Evolutionary conservation across 768 basidiomycete genomes (phyloP).

Genomic region (Dacryopinax primogenitus): DNA sequence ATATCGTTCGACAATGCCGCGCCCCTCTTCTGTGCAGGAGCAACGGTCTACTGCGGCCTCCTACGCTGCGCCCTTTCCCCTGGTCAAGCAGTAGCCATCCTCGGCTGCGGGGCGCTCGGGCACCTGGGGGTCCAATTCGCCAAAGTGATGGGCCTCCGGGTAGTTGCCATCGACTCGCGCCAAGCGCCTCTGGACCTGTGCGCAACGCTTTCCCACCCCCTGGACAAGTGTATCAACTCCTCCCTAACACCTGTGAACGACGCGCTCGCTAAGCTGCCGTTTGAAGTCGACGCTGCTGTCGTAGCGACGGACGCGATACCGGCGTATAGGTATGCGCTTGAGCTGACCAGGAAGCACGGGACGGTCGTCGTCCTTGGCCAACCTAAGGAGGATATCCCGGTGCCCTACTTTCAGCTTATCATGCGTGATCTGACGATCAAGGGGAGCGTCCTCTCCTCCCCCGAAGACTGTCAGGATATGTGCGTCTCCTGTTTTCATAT

Average conservation of each 20-base stretch:
- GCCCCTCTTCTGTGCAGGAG: slow-evolving; percentile 14
- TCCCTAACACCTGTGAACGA: not conserved
- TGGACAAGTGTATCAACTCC: slow-evolving; percentile 15
- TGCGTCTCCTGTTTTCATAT: not conserved
- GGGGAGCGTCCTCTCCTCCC: not conserved
- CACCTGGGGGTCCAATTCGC: slow-evolving; percentile 17
- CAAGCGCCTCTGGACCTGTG: slow-evolving; percentile 16
- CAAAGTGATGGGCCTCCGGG: slow-evolving; percentile 14
- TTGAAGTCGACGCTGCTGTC: slow-evolving; percentile 13
- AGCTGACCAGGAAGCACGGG: slow-evolving; percentile 15
- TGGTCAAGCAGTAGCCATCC: slow-evolving; percentile 8
- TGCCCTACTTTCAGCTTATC: slow-evolving; percentile 11
- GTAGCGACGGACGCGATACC: slow-evolving; percentile 17
- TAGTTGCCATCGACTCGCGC: slow-evolving; percentile 17
- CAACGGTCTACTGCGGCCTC: slow-evolving; percentile 11
- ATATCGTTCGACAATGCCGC: slow-evolving; percentile 11
- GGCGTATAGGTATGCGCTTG: slow-evolving; percentile 14
- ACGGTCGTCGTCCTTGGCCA: slow-evolving; percentile 15
- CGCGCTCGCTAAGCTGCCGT: not conserved
- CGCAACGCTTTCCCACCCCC: slow-evolving; percentile 11
- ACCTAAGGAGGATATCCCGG: slow-evolving; percentile 11
- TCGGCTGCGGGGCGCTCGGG: slow-evolving; percentile 12
- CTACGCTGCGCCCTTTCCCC: not conserved
- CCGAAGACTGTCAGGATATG: not conserved
- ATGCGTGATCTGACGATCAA: not conserved